Conservation (phyloP, 2,329 filamentous ascomycete genomes). For the Aspergillus sp. region DNA sequence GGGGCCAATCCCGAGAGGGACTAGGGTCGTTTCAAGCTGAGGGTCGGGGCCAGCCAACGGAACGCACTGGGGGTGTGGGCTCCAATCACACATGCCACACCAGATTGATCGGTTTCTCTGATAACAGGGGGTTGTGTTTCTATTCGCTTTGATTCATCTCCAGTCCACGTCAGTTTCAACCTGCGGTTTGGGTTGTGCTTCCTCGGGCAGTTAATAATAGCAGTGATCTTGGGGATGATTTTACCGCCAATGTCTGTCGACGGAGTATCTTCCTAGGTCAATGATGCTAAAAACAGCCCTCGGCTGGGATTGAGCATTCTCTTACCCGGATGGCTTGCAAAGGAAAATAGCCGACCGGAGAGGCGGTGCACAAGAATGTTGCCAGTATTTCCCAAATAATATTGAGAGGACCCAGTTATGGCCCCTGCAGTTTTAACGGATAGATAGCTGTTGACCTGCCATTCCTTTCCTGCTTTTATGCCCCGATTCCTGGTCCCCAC, state of each 20-base stretch:
- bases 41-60: conserved; percentile 16
- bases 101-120: conserved; percentile 13
- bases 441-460: not conserved
- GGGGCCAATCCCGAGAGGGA: conserved; percentile 13
- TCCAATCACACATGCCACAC: conserved; percentile 7
- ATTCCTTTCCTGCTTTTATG: not conserved
- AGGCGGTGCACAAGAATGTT: conserved; percentile 2
- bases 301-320: not conserved
- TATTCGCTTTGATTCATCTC: conserved; percentile 12
- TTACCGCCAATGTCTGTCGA: too few relatives aligned
- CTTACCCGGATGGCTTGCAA: not conserved
- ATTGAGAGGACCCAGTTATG: not conserved
- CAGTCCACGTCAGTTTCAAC: conserved; percentile 21
- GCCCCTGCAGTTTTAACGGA: not conserved
- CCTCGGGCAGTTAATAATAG: conserved; percentile 5
- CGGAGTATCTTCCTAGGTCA: too few relatives aligned
- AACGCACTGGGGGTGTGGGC: conserved; percentile 11
- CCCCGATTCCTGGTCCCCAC: not conserved
- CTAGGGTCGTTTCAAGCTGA: conserved; percentile 25
- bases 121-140: conserved; percentile 20
- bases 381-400: not conserved
- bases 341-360: not conserved
- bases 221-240: not conserved
- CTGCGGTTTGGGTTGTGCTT: conserved; percentile 4
- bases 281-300: not conserved